Evolutionary conservation across 345 rosid genomes (phyloP), one percentile per base, ranked within the genome.

Genomic region (Syzygium aromaticum): DNA sequence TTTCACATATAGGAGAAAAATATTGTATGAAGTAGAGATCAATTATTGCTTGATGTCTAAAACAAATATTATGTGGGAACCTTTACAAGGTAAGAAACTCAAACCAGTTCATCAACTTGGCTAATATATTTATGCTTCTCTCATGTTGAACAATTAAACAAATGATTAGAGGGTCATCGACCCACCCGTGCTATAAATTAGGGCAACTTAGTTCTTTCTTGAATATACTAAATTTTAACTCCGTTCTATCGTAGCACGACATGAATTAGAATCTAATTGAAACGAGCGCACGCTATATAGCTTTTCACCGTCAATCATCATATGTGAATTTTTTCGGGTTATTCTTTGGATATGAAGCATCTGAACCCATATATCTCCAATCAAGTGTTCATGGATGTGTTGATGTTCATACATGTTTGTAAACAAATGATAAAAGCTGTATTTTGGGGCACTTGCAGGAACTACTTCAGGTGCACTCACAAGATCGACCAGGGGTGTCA

Each of bases 391-490:
- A 25, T 57, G 4, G 17, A 6, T 11, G 61, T n/a, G 43, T 84
- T 23, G 46, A 22, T 59, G 14, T 40, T 46, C 19, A 3, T n/a
- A 25, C 46, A 40, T 23, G 46, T 51, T 51, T 84, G 30, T 52
- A 25, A 17, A 9, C 17, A 25, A 11, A 11, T 38, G 3, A 78
- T 38, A 7, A 38, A 78, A 8, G 25, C 43, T 4, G 12, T 1
- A 5, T 38, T 40, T 9, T 21, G 84, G 13, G 23, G 14, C 51
- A 54, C 25, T 30, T 38, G 56, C 89, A 92, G 94, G 91, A 90
- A 89, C 87, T 93, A 94, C 86, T 94, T 84, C 83, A 89, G 94
- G 83, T 94, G 95, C 86, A 93, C 92, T 1, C 91, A 93, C 92
- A 91, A 88, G 86, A 7, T 38, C 54, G 95, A 93, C 40, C 91